phyloP scores from a whole-genome alignment of 2,329 filamentous ascomycete species.

The Aureobasidium musti region DNA sequence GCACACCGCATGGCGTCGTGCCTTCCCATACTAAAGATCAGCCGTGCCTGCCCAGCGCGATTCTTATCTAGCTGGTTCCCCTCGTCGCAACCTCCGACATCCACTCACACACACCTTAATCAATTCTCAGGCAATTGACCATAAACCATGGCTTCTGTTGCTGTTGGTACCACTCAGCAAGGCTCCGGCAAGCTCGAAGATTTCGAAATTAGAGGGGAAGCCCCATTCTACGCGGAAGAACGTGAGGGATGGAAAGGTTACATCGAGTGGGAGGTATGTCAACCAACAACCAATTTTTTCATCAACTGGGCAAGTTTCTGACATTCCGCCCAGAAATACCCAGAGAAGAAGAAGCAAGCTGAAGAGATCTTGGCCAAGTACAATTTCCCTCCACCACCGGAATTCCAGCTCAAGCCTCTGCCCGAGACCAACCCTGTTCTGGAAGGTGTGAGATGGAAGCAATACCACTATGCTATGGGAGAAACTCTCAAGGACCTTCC shows the following conservation, averaged over 20 bases:
- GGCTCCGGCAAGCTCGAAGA: conserved; percentile 8
- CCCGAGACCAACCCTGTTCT: conserved; percentile 50
- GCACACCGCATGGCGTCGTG: conserved; percentile 6
- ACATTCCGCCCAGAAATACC: conserved; percentile 51
- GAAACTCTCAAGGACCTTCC: conserved; percentile 49
- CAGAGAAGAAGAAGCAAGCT: conserved; percentile 64
- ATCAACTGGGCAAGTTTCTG: background rate
- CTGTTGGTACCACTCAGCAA: background rate
- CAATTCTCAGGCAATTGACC: background rate
- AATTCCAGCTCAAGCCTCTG: conserved; percentile 48
- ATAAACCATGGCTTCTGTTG: background rate
- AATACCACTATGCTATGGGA: conserved; percentile 51
- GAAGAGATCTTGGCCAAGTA: conserved; percentile 57
- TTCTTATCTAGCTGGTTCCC: conserved; percentile 1
- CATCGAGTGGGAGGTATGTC: conserved; percentile 62
- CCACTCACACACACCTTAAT: background rate
- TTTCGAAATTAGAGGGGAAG: conserved; percentile 20
- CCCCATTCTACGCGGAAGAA: conserved; percentile 47
- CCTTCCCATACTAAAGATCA: background rate
- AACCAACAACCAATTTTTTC: background rate
- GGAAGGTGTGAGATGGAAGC: conserved; percentile 51
- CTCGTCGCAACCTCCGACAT: background rate
- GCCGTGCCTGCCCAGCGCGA: background rate
- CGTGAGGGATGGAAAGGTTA: conserved; percentile 55
- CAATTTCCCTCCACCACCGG: conserved; percentile 52